Conservation (phyloP, 1,284 basidiomycete species). For the Melampsora allii-populina region DNA sequence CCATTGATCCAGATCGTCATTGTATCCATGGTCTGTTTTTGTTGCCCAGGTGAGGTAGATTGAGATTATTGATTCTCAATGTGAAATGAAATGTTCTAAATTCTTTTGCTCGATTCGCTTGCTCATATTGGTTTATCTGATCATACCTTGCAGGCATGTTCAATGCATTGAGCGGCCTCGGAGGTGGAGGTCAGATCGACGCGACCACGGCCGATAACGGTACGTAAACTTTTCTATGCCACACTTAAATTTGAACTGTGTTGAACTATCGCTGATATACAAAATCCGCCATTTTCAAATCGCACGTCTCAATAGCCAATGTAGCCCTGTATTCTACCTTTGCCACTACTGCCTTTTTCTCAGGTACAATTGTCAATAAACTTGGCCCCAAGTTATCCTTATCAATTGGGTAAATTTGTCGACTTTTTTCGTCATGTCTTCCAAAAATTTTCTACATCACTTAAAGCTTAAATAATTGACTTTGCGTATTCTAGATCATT, state of each 20-base stretch:
- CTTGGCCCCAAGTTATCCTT: conserved; percentile 71
- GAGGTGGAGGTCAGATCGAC: conserved; percentile 54
- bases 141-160: conserved; percentile 58
- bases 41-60: conserved; percentile 29
- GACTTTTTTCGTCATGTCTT: neutral
- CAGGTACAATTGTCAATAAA: conserved; percentile 63
- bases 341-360: conserved; percentile 56
- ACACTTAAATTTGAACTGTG: neutral
- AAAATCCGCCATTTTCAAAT: conserved; percentile 47
- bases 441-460: neutral
- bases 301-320: conserved; percentile 12
- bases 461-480: neutral
- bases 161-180: conserved; percentile 58
- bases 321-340: conserved; percentile 49
- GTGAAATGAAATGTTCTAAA: neutral
- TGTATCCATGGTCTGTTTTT: conserved; percentile 42
- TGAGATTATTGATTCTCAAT: neutral
- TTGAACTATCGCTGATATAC: neutral
- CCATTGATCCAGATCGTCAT: conserved; percentile 35
- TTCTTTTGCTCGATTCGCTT: neutral
- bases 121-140: neutral
- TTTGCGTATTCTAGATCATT: conserved; percentile 21
- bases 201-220: conserved; percentile 42
- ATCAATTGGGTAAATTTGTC: conserved; percentile 61
- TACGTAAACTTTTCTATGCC: neutral